These are phyloP conservation scores for Bretschneidera sinensis DNA, from an alignment of 345 rosid species.

Conservation along the genomic window DNA sequence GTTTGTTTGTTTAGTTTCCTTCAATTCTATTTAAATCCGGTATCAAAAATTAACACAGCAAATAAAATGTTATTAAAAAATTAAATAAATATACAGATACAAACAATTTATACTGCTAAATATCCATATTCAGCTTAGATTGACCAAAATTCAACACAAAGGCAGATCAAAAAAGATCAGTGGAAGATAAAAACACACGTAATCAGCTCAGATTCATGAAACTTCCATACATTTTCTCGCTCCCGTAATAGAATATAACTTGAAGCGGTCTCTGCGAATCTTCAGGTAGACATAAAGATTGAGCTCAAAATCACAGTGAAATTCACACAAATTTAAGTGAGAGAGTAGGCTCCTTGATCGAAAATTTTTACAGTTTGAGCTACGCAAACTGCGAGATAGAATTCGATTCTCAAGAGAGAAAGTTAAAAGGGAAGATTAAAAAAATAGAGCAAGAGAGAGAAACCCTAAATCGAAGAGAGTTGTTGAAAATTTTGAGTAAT, in stretches of 20 bases:
- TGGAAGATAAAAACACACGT: not conserved
- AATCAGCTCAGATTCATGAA: not conserved
- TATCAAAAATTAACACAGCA: slow-evolving; percentile 4
- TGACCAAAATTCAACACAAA: not conserved
- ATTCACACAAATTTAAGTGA: not conserved
- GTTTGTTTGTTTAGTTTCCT: too few species aligned
- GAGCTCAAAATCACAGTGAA: slow-evolving; percentile 3
- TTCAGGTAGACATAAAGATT: not conserved
- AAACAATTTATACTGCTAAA: not conserved
- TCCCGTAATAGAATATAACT: not conserved
- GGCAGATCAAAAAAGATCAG: not conserved
- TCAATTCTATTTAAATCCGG: too few species aligned
- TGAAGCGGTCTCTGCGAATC: not conserved
- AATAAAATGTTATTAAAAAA: not conserved
- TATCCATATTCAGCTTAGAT: slow-evolving; percentile 8
- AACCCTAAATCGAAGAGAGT: slow-evolving; percentile 2
- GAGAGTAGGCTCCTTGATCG: not conserved
- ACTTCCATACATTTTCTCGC: slow-evolving; percentile 1
- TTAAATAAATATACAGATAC: too few species aligned
- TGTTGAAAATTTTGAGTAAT: not conserved
- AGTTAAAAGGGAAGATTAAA: not conserved
- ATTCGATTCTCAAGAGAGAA: slow-evolving; percentile 2
- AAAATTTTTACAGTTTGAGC: not conserved
- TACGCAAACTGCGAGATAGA: slow-evolving; percentile 1
- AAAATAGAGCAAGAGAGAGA: not conserved